Evolutionary conservation across 345 rosid genomes (phyloP).

Genomic region (Hibiscus trionum): DNA sequence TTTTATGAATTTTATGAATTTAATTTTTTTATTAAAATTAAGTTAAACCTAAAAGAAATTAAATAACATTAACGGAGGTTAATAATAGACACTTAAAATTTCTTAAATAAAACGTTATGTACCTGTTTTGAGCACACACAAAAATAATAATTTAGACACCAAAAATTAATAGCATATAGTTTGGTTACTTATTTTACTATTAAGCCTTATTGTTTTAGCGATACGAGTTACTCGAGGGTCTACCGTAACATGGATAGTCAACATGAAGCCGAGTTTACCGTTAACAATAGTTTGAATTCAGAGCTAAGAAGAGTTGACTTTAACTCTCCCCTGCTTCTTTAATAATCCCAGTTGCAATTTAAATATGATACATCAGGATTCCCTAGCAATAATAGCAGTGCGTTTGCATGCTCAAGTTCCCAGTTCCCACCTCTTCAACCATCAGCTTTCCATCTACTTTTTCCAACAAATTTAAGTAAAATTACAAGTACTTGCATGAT

Average conservation of each 20-base stretch:
- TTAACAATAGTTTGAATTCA: constrained; percentile 9
- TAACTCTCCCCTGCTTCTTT: not conserved
- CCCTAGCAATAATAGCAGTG: not conserved
- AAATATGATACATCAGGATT: constrained; percentile 10
- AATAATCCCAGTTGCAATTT: constrained; percentile 7
- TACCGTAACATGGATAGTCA: constrained; percentile 19
- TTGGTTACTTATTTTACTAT: too few relatives aligned
- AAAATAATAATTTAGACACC: too few relatives aligned
- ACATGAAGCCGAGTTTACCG: constrained; percentile 10
- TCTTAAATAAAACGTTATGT: too few relatives aligned
- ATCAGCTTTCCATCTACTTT: not conserved
- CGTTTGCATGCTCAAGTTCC: not conserved
- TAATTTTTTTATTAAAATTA: too few relatives aligned
- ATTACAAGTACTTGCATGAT: not conserved
- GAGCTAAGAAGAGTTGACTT: constrained; percentile 14
- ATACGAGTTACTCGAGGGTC: not conserved
- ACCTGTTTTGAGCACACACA: too few relatives aligned
- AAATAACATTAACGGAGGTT: too few relatives aligned
- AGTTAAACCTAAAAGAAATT: too few relatives aligned
- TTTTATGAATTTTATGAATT: too few relatives aligned
- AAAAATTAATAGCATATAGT: too few relatives aligned
- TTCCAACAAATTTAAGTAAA: not conserved
- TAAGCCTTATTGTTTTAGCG: too few relatives aligned
- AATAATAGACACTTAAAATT: too few relatives aligned
- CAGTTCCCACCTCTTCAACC: not conserved